Conservation (phyloP, 2,329 filamentous ascomycete species). For the Scorias spongiosa region DNA sequence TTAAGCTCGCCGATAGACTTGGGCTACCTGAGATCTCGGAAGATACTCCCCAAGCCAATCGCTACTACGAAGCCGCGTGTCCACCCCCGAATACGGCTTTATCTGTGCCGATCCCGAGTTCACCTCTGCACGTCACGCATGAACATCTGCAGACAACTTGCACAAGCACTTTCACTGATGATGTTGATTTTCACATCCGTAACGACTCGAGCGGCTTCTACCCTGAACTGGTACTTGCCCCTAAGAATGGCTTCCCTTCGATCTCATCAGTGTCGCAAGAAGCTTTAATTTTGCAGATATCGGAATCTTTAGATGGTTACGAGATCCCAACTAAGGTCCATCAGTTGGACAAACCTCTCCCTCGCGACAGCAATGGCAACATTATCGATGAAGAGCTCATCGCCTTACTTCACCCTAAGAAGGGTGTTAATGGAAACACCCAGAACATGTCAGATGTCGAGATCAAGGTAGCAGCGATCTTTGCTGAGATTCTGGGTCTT, state of each 20-base stretch:
- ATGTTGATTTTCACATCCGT: slow-evolving; percentile 14
- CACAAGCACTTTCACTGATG: slow-evolving; percentile 5
- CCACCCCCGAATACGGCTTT: slow-evolving; percentile 35
- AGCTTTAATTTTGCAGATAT: slow-evolving; percentile 8
- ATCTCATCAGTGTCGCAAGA: slow-evolving; percentile 2
- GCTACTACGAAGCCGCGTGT: slow-evolving; percentile 37
- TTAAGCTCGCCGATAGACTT: slow-evolving; percentile 36
- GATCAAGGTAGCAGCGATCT: slow-evolving; percentile 28
- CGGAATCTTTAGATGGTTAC: slow-evolving; percentile 13
- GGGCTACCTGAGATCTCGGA: slow-evolving; percentile 31
- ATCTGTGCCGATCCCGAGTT: slow-evolving; percentile 23
- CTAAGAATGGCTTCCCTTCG: slow-evolving; percentile 3
- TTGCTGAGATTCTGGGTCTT: slow-evolving; percentile 31
- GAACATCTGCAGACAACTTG: slow-evolving; percentile 7
- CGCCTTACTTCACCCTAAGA: not conserved
- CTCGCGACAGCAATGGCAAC: slow-evolving; percentile 10
- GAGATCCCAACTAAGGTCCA: slow-evolving; percentile 14
- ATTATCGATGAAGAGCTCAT: slow-evolving; percentile 8
- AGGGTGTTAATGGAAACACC: slow-evolving; percentile 10
- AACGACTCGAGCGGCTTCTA: slow-evolving; percentile 13
- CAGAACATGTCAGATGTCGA: slow-evolving; percentile 17
- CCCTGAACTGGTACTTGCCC: slow-evolving; percentile 22
- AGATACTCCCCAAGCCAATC: slow-evolving; percentile 26
- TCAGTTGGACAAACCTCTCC: slow-evolving; percentile 13
- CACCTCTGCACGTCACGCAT: slow-evolving; percentile 5